These are phyloP conservation scores for Monosporascus sp. DNA, from an alignment of 2,329 filamentous ascomycete species.

Conservation along the genomic window DNA sequence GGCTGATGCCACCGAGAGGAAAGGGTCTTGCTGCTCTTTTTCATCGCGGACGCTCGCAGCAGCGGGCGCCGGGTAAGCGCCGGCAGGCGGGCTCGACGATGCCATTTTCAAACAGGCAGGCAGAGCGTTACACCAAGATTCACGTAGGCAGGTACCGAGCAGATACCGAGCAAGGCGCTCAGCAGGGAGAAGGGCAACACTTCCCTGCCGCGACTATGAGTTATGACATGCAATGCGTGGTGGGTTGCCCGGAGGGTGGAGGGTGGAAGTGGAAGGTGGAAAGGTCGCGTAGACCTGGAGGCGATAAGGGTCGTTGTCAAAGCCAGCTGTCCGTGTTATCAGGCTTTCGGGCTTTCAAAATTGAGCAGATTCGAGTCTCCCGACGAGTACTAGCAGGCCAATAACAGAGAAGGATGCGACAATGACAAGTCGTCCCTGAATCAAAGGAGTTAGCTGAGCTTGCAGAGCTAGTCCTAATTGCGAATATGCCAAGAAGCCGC, in stretches of 20 bases:
- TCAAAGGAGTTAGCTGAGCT: background rate
- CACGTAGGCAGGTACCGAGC: background rate
- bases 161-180: background rate
- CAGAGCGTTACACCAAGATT: background rate
- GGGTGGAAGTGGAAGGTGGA: no score
- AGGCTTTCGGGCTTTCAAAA: background rate
- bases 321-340: background rate
- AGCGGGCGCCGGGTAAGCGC: slow-evolving; percentile 34
- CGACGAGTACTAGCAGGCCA: background rate
- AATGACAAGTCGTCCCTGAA: background rate
- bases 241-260: background rate
- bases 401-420: background rate
- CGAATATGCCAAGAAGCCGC: background rate
- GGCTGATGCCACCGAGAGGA: slow-evolving; percentile 42
- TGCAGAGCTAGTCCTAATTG: background rate
- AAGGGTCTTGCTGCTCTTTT: slow-evolving; percentile 47
- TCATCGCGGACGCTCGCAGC: slow-evolving; percentile 13
- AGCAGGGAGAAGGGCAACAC: background rate
- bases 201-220: background rate
- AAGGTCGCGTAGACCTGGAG: no score
- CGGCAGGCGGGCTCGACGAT: slow-evolving; percentile 35
- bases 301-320: no score
- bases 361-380: background rate
- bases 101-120: slow-evolving; percentile 31
- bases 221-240: background rate